phyloP scores from a whole-genome alignment of 306 rosid genomes.

The Cucurbita ficifolia region DNA sequence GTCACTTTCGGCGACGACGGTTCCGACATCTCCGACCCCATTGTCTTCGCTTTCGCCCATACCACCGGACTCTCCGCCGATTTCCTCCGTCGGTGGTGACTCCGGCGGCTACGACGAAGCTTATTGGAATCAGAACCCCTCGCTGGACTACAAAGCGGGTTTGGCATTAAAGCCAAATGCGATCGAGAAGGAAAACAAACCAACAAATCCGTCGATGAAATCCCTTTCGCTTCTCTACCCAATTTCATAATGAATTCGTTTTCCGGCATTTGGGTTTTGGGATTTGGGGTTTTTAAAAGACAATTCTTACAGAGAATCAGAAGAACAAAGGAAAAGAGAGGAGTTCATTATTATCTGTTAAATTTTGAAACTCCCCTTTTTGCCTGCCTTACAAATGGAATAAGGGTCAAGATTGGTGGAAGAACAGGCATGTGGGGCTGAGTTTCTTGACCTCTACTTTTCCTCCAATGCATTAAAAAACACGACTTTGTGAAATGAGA shows the following conservation, averaged over 20 bases:
- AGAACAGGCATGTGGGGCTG: too few species aligned
- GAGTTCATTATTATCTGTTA: too few species aligned
- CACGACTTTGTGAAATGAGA: too few species aligned
- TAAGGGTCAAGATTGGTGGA: too few species aligned
- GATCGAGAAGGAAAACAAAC: constrained; percentile 83
- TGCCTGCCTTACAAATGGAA: too few species aligned
- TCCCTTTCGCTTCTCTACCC: constrained; percentile 40
- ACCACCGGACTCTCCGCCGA: constrained; percentile 9
- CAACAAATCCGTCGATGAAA: constrained; percentile 58
- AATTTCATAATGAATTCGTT: constrained; percentile 16
- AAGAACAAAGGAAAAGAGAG: too few species aligned
- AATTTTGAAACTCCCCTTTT: too few species aligned
- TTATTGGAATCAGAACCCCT: constrained; percentile 42
- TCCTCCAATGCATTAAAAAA: too few species aligned
- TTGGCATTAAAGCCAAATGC: constrained; percentile 54
- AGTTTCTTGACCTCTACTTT: too few species aligned
- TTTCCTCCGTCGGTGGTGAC: constrained; percentile 24
- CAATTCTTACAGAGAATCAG: neutral
- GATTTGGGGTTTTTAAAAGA: neutral
- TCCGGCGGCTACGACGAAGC: constrained; percentile 23
- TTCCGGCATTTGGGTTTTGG: neutral
- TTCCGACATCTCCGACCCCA: constrained; percentile 45
- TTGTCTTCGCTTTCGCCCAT: constrained; percentile 5
- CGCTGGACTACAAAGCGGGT: constrained; percentile 77
- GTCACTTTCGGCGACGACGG: constrained; percentile 95